Percentiles rank a stretch among this genome's conserved stretches.
Evolutionary conservation across 169 alveolate genomes (phyloP).

Genomic region (Besnoitia besnoiti): DNA sequence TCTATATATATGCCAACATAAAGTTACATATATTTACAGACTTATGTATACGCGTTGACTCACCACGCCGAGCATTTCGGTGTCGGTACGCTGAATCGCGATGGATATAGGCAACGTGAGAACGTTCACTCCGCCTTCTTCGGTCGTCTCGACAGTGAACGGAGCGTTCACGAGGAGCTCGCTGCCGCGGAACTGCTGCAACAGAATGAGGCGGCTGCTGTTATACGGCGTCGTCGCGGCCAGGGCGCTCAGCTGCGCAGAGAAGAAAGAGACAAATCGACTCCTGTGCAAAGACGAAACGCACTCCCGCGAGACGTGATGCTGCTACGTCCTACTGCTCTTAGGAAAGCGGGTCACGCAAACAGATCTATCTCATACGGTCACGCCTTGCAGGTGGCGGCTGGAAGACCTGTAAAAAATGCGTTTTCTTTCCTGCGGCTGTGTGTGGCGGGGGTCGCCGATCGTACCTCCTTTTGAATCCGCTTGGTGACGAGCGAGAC

Average conservation of each 20-base stretch:
- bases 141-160: conserved; percentile 79
- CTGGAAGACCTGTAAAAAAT: no score
- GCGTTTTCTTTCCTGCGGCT: no score
- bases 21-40: no score
- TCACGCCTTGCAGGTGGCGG: no score
- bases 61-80: conserved; percentile 79
- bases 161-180: conserved; percentile 87
- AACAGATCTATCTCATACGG: no score
- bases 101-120: conserved; percentile 88
- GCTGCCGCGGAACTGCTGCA: conserved; percentile 82
- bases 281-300: no score
- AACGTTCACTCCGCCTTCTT: conserved; percentile 80
- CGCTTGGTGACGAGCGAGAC: conserved; percentile 63
- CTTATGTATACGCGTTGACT: neutral
- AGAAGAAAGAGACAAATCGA: neutral
- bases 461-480: conserved; percentile 67
- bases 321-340: no score
- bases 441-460: no score
- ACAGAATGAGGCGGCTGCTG: conserved; percentile 74
- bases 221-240: conserved; percentile 75
- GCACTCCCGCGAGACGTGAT: no score
- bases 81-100: conserved; percentile 81
- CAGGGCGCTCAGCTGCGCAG: conserved; percentile 70
- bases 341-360: neutral
- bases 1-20: neutral